Evolutionary conservation across 2,329 filamentous ascomycete genomes (phyloP).

Genomic region (Fusarium heterosporum): DNA sequence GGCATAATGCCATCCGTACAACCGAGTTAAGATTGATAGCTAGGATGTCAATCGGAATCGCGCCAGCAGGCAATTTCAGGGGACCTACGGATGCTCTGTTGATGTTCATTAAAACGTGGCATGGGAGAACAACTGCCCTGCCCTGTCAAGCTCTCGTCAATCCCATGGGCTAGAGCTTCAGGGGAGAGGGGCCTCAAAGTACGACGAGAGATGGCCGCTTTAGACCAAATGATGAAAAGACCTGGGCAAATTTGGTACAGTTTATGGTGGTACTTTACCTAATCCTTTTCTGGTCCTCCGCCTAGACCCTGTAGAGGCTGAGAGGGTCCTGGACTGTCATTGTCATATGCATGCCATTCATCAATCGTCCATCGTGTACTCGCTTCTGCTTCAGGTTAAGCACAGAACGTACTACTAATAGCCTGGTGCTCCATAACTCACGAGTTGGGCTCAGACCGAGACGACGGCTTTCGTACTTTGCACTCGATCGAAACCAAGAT

Average conservation of each 20-base stretch:
- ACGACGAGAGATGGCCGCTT: too few species aligned
- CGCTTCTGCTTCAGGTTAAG: slow-evolving; percentile 31
- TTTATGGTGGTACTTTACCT: too few species aligned
- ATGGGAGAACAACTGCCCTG: slow-evolving; percentile 8
- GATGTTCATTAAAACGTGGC: neutral
- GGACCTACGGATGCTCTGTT: neutral
- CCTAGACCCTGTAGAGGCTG: too few species aligned
- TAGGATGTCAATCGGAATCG: neutral
- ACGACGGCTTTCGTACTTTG: neutral
- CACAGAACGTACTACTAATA: slow-evolving; percentile 1
- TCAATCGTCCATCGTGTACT: neutral
- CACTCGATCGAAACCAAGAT: neutral
- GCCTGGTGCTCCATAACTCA: neutral
- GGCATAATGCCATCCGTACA: slow-evolving; percentile 7
- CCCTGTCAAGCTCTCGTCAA: slow-evolving; percentile 13
- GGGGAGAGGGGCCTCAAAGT: neutral
- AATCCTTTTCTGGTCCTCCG: too few species aligned
- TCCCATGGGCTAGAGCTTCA: slow-evolving; percentile 3
- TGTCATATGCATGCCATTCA: slow-evolving; percentile 35
- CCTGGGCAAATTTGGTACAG: too few species aligned
- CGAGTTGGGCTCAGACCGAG: neutral
- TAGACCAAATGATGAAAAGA: neutral
- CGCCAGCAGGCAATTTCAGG: slow-evolving; percentile 24
- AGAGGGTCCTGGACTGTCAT: too few species aligned
- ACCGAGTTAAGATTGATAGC: slow-evolving; percentile 30